A percentile compares a stretch with the other conserved stretches of the same genome.
phyloP scores from a whole-genome alignment of 805 yeast genomes.

The Kockiozyma suomiensis region DNA sequence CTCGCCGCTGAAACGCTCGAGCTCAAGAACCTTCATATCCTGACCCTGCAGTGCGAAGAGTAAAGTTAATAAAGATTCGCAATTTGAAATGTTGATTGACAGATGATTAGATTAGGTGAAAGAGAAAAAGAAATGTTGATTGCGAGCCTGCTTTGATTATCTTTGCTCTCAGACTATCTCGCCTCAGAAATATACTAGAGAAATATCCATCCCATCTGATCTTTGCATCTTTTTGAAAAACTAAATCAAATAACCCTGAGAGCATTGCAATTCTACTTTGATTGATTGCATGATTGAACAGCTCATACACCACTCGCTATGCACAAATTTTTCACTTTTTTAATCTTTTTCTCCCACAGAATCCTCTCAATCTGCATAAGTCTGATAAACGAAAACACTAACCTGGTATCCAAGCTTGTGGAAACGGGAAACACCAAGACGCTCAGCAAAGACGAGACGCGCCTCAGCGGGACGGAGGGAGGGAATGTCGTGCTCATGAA shows the following conservation, averaged over 20 bases:
- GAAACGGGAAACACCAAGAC: slow-evolving; percentile 35
- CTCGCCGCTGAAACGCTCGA: slow-evolving; percentile 33
- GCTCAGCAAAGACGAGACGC: slow-evolving; percentile 60
- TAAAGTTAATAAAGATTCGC: background rate
- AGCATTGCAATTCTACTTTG: too few species aligned
- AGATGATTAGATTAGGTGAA: background rate
- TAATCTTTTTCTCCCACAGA: too few species aligned
- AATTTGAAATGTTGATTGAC: too few species aligned
- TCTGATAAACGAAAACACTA: too few species aligned
- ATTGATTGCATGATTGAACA: too few species aligned
- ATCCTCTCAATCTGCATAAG: background rate
- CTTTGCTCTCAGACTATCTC: too few species aligned
- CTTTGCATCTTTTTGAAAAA: too few species aligned
- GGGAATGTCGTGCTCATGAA: slow-evolving; percentile 30
- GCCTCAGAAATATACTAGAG: too few species aligned
- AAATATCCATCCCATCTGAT: too few species aligned
- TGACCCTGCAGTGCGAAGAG: slow-evolving; percentile 33
- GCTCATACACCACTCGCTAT: too few species aligned
- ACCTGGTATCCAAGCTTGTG: slow-evolving; percentile 35
- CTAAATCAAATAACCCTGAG: too few species aligned
- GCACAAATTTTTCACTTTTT: background rate
- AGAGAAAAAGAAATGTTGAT: background rate
- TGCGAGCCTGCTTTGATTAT: too few species aligned
- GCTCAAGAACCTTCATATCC: slow-evolving; percentile 35
- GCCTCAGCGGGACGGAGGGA: slow-evolving; percentile 57